Conservation (phyloP, 2,329 filamentous ascomycete species). For the Bisporella sp. region DNA sequence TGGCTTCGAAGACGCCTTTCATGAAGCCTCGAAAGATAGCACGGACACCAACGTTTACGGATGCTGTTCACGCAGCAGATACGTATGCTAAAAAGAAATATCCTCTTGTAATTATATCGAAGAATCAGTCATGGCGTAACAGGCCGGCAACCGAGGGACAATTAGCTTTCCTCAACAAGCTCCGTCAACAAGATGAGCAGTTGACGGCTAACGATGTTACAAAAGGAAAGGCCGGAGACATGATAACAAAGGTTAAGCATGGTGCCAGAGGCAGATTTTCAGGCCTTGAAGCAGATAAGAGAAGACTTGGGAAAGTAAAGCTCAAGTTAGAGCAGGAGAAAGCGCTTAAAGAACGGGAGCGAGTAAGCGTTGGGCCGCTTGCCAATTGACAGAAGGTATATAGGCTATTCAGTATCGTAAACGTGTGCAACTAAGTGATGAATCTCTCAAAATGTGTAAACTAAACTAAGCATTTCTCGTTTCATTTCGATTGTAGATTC, state of each 20-base stretch:
- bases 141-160: constrained; percentile 57
- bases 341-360: constrained; percentile 38
- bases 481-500: not conserved
- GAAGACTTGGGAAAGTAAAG: constrained; percentile 35
- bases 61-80: constrained; percentile 79
- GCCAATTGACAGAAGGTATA: constrained; percentile 9
- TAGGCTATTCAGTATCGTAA: constrained; percentile 9
- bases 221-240: constrained; percentile 77
- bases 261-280: constrained; percentile 64
- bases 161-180: constrained; percentile 62
- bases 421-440: constrained; percentile 4
- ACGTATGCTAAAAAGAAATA: constrained; percentile 66
- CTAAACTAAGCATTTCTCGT: not conserved
- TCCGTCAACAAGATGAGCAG: constrained; percentile 46
- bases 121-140: constrained; percentile 63
- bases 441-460: not conserved
- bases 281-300: constrained; percentile 44
- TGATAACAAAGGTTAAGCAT: constrained; percentile 88
- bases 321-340: constrained; percentile 32
- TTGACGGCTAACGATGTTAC: constrained; percentile 53
- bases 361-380: constrained; percentile 50
- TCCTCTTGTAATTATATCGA: constrained; percentile 58
- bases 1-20: constrained; percentile 49
- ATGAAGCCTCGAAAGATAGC: constrained; percentile 64
- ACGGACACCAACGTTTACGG: constrained; percentile 55